Conservation (phyloP, 345 rosid species). For the Salix dunnii region DNA sequence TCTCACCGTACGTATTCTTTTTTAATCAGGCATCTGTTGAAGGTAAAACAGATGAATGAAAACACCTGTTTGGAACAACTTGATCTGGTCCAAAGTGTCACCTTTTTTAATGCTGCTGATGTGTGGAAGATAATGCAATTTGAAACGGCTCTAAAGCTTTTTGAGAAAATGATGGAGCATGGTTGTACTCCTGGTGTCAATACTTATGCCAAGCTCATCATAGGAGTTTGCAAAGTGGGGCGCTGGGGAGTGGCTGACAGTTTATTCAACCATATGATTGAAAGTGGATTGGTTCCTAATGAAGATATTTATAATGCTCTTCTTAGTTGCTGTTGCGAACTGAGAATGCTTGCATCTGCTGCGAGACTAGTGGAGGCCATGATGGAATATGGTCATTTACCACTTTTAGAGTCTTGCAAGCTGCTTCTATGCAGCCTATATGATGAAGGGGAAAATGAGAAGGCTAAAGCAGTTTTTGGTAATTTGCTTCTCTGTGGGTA, state of each 20-base stretch:
- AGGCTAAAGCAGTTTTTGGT: constrained; percentile 48
- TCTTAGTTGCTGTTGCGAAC: constrained; percentile 58
- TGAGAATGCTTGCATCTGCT: constrained; percentile 49
- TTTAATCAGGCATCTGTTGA: constrained; percentile 54
- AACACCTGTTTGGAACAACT: constrained; percentile 21
- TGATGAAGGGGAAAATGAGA: constrained; percentile 45
- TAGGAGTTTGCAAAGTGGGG: constrained; percentile 59
- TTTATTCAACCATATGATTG: constrained; percentile 52
- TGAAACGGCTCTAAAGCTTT: constrained; percentile 49
- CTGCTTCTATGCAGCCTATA: constrained; percentile 63
- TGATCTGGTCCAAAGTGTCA: constrained; percentile 29
- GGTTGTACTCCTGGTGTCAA: constrained; percentile 59
- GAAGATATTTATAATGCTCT: constrained; percentile 56
- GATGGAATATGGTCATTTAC: constrained; percentile 58
- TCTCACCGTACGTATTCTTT: constrained; percentile 59
- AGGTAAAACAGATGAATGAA: constrained; percentile 38
- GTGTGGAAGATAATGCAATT: constrained; percentile 60
- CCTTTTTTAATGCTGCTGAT: constrained; percentile 32
- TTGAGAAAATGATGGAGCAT: constrained; percentile 53
- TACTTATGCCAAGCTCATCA: constrained; percentile 56
- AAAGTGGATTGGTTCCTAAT: constrained; percentile 49
- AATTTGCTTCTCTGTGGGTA: constrained; percentile 57
- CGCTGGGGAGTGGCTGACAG: constrained; percentile 47
- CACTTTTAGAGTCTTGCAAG: constrained; percentile 62
- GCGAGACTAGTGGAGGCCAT: constrained; percentile 46